phyloP scores from a whole-genome alignment of 2,329 filamentous ascomycete genomes.

The Talaromyces sp. region DNA sequence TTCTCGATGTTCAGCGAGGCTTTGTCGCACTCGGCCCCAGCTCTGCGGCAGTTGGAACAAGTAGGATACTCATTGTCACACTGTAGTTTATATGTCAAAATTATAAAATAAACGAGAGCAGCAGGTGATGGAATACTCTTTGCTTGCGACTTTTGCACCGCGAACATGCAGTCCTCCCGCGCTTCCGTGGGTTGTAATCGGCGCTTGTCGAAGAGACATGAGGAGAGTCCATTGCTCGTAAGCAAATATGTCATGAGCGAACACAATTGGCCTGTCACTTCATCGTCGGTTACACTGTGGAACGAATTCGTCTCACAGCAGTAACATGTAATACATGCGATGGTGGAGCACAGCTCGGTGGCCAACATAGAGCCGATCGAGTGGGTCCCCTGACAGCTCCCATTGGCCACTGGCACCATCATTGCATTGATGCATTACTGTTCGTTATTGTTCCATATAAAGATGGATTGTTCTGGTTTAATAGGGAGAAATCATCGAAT shows the following conservation, averaged over 20 bases:
- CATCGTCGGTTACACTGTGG: neutral
- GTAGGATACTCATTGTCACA: conserved; percentile 42
- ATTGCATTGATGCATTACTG: neutral
- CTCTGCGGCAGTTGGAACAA: conserved; percentile 42
- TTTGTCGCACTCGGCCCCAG: conserved; percentile 40
- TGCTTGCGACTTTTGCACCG: conserved; percentile 44
- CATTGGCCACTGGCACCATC: neutral
- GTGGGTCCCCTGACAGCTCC: neutral
- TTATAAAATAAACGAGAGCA: neutral
- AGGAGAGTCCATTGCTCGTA: neutral
- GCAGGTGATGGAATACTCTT: conserved; percentile 25
- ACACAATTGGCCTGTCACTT: neutral
- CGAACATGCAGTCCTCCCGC: conserved; percentile 41
- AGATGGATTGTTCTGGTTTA: neutral
- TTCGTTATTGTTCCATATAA: neutral
- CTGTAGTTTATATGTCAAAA: conserved; percentile 16
- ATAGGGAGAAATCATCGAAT: neutral
- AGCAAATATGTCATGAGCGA: neutral
- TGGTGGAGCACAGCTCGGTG: neutral
- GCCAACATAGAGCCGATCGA: neutral
- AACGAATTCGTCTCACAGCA: neutral
- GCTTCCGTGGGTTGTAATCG: conserved; percentile 40
- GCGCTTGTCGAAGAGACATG: conserved; percentile 16
- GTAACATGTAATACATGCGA: neutral
- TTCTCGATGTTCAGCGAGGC: conserved; percentile 33